A percentile compares a stretch with the other conserved stretches of the same genome.
These are phyloP conservation scores for Perkinsus chesapeaki DNA, from an alignment of 169 alveolate genomes.

Conservation along the genomic window DNA sequence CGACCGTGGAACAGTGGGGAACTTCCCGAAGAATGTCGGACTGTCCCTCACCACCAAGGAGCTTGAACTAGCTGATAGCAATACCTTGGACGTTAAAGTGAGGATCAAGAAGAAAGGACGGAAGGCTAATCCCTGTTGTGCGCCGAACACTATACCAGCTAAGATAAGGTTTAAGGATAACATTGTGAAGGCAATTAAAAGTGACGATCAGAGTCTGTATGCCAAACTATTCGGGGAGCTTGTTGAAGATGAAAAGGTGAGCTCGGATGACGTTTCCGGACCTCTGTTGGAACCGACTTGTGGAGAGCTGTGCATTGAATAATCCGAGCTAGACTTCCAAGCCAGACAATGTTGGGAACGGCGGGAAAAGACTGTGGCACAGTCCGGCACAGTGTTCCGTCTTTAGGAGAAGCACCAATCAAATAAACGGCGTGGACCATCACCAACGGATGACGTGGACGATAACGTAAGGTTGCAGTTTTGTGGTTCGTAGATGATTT, in stretches of 20 bases:
- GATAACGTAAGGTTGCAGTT: neutral
- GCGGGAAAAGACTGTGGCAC: too few relatives aligned
- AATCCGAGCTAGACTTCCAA: too few relatives aligned
- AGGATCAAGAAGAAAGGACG: neutral
- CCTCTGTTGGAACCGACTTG: too few relatives aligned
- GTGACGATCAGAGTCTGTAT: neutral
- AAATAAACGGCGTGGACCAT: neutral
- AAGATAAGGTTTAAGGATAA: neutral
- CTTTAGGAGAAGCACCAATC: too few relatives aligned
- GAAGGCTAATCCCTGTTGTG: neutral
- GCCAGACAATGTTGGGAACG: too few relatives aligned
- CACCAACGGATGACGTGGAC: neutral
- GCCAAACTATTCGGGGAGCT: neutral
- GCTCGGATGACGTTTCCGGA: neutral
- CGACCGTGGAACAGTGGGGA: too few relatives aligned
- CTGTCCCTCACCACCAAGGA: neutral
- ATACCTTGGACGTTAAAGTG: neutral
- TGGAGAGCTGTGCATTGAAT: too few relatives aligned
- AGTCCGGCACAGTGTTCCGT: too few relatives aligned
- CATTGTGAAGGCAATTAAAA: neutral
- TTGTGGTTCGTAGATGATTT: neutral
- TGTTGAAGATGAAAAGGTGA: neutral
- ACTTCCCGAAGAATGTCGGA: neutral
- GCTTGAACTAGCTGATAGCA: neutral
- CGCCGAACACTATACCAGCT: neutral